Evolutionary conservation across 2,329 filamentous ascomycete species (phyloP), one percentile per base, ranked within the genome.

Genomic region (Fusarium fracticaudum): DNA sequence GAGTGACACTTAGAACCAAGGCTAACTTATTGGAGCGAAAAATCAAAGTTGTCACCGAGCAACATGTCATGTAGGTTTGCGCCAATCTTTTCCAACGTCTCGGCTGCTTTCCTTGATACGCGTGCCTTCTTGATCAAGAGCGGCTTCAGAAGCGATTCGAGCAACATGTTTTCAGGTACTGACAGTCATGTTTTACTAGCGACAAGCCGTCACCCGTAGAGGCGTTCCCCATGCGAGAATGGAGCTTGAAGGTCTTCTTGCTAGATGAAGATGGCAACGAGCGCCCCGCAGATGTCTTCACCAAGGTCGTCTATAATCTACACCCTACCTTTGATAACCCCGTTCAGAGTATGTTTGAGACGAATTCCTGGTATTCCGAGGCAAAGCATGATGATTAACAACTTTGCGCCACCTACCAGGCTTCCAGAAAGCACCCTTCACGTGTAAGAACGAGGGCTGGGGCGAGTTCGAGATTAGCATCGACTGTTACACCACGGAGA

Each of bases 401-500:
- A n/a, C 50, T 50, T 51, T 41, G 31, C 57, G 29, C 60, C 44
- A 37, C 35, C 51, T 29, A 44, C 22, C 76, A 96, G 94, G 90
- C 31, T 93, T 98, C 86, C 92, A 91, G 80, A 92, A 93, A 74
- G 90, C 95, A 1, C 96, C 96, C 1, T 99, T 98, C 86, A 89
- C 89, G 75, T 97, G 97, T 83, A 87, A 91, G 73, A 97, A 99
- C 84, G 94, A 98, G 84, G 96, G 96, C 77, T 99, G 96, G 96
- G 96, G 96, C 80, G 96, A 98, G 85, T 99, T 99, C 82, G 96
- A 98, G 81, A 96, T 99, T 91, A 88, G 87, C 54, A 96, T 98
- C 79, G 91, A 93, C 71, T 89, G 97, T 77, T 93, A 91, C 80
- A 93, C 93, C 48, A 91, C 93, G 37, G 94, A 96, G 84, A 98